Evolutionary conservation across 768 basidiomycete species (phyloP).

Genomic region (Kwoniella bestiolae): DNA sequence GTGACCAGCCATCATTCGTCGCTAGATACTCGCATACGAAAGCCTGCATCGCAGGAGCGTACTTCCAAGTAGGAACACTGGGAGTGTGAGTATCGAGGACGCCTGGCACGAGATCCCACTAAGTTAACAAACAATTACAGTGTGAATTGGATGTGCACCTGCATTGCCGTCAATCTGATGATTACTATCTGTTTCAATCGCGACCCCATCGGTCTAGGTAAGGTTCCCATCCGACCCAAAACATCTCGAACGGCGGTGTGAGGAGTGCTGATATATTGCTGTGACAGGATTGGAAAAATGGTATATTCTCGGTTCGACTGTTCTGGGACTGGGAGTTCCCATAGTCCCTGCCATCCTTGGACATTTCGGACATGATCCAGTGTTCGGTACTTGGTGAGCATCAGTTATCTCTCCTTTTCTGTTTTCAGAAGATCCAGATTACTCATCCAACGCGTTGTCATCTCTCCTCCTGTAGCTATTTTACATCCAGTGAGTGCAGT

Average conservation of each 20-base stretch:
- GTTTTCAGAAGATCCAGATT: too few relatives aligned
- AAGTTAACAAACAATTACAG: conserved; percentile 9
- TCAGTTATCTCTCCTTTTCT: neutral
- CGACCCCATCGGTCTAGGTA: conserved; percentile 28
- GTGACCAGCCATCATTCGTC: conserved; percentile 2
- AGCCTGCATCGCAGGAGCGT: conserved; percentile 25
- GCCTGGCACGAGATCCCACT: too few relatives aligned
- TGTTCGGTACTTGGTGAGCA: conserved; percentile 31
- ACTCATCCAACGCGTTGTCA: too few relatives aligned
- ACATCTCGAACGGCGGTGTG: too few relatives aligned
- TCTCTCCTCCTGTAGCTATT: too few relatives aligned
- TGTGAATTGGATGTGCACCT: conserved; percentile 37
- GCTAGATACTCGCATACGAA: neutral
- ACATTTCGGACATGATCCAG: conserved; percentile 33
- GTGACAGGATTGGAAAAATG: conserved; percentile 39
- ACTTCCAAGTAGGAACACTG: conserved; percentile 27
- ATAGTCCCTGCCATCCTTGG: conserved; percentile 31
- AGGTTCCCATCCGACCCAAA: too few relatives aligned
- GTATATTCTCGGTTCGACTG: conserved; percentile 32
- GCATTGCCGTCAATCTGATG: conserved; percentile 41
- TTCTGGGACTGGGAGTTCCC: conserved; percentile 29
- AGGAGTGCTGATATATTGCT: too few relatives aligned
- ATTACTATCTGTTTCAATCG: conserved; percentile 32
- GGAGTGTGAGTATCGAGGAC: conserved; percentile 33
- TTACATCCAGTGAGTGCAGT: conserved; percentile 3